A percentile compares a stretch with the other conserved stretches of the same genome.
These are phyloP conservation scores for Sanghuangporus baumii DNA, from an alignment of 1,284 basidiomycete genomes.

Conservation along the genomic window DNA sequence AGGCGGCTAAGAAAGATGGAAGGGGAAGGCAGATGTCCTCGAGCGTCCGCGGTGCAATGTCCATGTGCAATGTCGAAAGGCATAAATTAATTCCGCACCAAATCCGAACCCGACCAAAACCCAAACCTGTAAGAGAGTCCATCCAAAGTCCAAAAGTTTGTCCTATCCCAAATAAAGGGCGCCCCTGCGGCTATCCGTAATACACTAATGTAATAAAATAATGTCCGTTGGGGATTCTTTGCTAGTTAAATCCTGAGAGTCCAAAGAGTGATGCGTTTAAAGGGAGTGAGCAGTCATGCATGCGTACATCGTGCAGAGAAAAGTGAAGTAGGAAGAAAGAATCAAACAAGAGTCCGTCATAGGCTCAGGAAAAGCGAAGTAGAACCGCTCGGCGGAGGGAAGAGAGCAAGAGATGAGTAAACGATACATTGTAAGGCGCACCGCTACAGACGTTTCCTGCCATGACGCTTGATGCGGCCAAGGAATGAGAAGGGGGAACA, in stretches of 20 bases:
- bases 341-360: neutral
- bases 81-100: neutral
- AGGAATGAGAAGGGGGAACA: neutral
- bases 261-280: neutral
- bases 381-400: neutral
- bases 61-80: constrained; percentile 12
- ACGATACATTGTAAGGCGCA: neutral
- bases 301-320: neutral
- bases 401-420: neutral
- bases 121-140: neutral
- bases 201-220: neutral
- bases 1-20: neutral
- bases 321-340: neutral
- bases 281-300: neutral
- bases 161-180: neutral
- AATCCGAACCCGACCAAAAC: neutral
- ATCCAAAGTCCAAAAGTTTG: neutral
- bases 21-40: neutral
- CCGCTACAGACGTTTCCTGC: neutral
- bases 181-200: neutral
- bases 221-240: neutral
- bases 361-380: neutral
- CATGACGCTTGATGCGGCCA: neutral
- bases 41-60: constrained; percentile 13
- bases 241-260: neutral